Base-by-base conservation (phyloP, 371 early-diverging fungal species). In the Apophysomyces elegans region DNA sequence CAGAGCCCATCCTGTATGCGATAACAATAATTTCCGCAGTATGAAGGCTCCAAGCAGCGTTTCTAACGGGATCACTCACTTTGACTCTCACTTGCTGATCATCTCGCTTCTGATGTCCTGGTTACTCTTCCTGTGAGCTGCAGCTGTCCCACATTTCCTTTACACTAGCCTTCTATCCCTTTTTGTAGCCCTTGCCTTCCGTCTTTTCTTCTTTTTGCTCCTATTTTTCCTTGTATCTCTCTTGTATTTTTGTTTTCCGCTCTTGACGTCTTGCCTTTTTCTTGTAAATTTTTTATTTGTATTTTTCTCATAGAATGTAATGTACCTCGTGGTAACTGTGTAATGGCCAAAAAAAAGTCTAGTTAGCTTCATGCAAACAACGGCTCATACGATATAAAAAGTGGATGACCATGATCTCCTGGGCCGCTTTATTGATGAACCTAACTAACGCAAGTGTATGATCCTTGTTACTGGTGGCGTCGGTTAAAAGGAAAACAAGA, bases 1-100 rank as follows among this genome's bases (percentile, higher is more conserved):
- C 35, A 43, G 5, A 66, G 73, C 56, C 65, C 54, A 72, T 56
- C 59, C 60, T 54, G 50, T 14, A 7, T 54, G 58, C 37, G 46
- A n/a, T 14, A 65, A 56, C 43, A 57, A 61, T 13, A 32, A 59
- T 37, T 36, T 26, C 26, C 56, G 32, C 32, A 26, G 32, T 26
- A 26, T 58, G 50, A 21, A 56, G 16, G 41, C 61, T n/a, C 6
- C 35, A 37, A 56, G 32, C 50, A 26, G n/a, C 4, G 66, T n/a
- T 45, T 32, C 54, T 11, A 21, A 21, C 21, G 54, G 21, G 32
- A 5, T 50, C n/a, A 4, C 16, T 8, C 9, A 21, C 21, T 7
- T 21, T 21, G 21, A 21, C 54, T n/a, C 21, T 50, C 1, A 26
- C 54, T 21, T 50, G 16, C n/a, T 47, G 11, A 47, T 47, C 47